These are phyloP conservation scores for Ettlia oleoabundans DNA, from an alignment of 139 green algal species.

Conservation along the genomic window DNA sequence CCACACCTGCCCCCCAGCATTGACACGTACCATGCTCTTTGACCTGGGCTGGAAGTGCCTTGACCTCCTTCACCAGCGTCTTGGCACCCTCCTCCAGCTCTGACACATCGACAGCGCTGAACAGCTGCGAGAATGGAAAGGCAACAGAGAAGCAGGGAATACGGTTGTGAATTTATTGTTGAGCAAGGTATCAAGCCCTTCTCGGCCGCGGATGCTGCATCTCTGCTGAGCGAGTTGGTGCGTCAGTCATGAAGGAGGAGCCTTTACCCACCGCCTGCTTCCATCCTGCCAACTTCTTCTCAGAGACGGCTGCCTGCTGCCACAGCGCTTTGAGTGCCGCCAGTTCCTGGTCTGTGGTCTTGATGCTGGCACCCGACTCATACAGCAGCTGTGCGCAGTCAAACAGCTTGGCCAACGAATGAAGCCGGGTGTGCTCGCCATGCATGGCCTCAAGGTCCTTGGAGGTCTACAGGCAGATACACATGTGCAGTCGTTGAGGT, in stretches of 20 bases:
- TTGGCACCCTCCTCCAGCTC: slow-evolving; percentile 88
- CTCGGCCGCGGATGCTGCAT: too few relatives aligned
- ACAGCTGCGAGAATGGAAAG: background rate
- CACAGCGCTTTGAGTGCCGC: background rate
- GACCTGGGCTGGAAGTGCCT: slow-evolving; percentile 58
- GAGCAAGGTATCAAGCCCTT: too few relatives aligned
- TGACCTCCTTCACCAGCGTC: slow-evolving; percentile 85
- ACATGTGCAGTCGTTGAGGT: too few relatives aligned
- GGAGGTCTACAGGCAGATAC: background rate
- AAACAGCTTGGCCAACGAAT: slow-evolving; percentile 82
- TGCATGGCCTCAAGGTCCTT: slow-evolving; percentile 61
- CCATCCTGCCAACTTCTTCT: background rate
- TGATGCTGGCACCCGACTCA: background rate
- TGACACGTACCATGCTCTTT: slow-evolving; percentile 53
- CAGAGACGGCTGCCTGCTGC: background rate
- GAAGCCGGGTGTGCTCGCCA: slow-evolving; percentile 55
- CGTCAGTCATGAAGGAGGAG: too few relatives aligned
- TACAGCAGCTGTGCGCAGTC: slow-evolving; percentile 71
- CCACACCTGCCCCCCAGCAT: too few relatives aligned
- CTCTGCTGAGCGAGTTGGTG: too few relatives aligned
- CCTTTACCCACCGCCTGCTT: slow-evolving; percentile 21
- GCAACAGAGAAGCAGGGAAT: too few relatives aligned
- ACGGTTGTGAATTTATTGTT: too few relatives aligned
- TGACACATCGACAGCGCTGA: slow-evolving; percentile 4
- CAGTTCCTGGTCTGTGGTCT: slow-evolving; percentile 4